These are phyloP conservation scores for Suillus paluster DNA, from an alignment of 768 basidiomycete genomes.

Conservation along the genomic window DNA sequence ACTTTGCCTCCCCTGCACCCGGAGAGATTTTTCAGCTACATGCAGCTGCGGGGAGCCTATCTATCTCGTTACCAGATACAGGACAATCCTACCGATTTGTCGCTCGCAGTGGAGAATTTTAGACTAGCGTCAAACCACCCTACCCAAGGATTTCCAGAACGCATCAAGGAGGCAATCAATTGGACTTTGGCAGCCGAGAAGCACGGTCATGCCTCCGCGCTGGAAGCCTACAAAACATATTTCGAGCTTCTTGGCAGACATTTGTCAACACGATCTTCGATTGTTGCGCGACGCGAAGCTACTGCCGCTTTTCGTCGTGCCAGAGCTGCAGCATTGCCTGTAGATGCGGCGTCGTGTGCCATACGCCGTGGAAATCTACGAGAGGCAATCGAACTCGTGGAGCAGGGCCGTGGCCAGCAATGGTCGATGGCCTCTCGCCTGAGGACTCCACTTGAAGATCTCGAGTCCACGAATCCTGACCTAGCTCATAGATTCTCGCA, in stretches of 20 bases:
- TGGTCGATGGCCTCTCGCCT: too few species aligned
- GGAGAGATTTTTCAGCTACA: neutral
- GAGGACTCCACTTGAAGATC: too few species aligned
- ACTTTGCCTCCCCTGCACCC: constrained; percentile 12
- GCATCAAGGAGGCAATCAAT: neutral
- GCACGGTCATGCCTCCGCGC: too few species aligned
- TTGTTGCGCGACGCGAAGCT: too few species aligned
- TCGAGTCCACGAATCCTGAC: neutral
- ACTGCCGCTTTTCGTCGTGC: too few species aligned
- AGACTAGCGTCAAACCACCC: neutral
- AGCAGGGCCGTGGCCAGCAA: too few species aligned
- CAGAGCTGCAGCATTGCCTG: too few species aligned
- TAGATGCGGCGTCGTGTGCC: too few species aligned
- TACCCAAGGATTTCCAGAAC: neutral
- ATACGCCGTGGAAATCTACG: too few species aligned
- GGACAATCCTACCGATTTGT: neutral
- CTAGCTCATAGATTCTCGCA: neutral
- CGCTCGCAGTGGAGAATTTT: neutral
- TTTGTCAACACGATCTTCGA: too few species aligned
- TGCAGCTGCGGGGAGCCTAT: neutral
- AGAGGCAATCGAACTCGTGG: too few species aligned
- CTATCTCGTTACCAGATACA: neutral
- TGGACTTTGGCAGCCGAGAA: too few species aligned
- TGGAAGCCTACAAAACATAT: neutral
- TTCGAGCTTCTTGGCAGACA: neutral